Conservation (phyloP, 768 basidiomycete species). For the Lactifluus subvellereus region DNA sequence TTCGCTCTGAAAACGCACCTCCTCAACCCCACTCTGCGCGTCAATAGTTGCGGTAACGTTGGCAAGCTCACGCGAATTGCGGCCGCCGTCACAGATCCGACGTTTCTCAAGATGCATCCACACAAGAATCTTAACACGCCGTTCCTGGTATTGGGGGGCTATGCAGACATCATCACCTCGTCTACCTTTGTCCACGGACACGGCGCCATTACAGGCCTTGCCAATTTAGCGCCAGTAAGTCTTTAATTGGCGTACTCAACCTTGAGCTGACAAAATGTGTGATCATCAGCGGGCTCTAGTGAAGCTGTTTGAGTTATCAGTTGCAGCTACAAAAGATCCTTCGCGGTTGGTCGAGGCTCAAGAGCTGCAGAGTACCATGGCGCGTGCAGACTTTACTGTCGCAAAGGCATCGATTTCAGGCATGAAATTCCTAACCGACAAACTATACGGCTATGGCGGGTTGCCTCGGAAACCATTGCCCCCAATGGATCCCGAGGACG, state of each 20-base stretch:
- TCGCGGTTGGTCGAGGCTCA: slow-evolving; percentile 62
- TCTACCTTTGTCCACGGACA: slow-evolving; percentile 68
- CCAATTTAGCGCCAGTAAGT: slow-evolving; percentile 71
- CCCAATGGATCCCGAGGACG: slow-evolving; percentile 51
- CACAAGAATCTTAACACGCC: slow-evolving; percentile 60
- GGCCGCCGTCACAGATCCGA: slow-evolving; percentile 51
- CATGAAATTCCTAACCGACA: slow-evolving; percentile 75
- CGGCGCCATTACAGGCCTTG: slow-evolving; percentile 88
- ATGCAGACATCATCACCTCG: slow-evolving; percentile 74
- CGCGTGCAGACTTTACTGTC: slow-evolving; percentile 75
- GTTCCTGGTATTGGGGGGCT: slow-evolving; percentile 86
- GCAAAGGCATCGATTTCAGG: slow-evolving; percentile 72
- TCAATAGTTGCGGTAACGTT: slow-evolving; percentile 75
- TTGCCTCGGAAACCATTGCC: slow-evolving; percentile 71
- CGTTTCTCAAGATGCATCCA: slow-evolving; percentile 55
- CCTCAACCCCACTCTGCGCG: slow-evolving; percentile 5
- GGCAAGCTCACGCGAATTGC: slow-evolving; percentile 87
- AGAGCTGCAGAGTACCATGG: slow-evolving; percentile 72
- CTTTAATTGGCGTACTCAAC: not conserved
- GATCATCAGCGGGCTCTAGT: slow-evolving; percentile 46
- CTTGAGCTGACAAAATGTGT: not conserved
- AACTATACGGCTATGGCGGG: slow-evolving; percentile 76
- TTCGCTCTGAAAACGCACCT: not conserved
- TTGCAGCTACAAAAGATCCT: slow-evolving; percentile 48
- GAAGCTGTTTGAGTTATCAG: slow-evolving; percentile 58